Conservation (phyloP, 192 early-diverging fungal species). For the Thoreauomyces humboldtii region DNA sequence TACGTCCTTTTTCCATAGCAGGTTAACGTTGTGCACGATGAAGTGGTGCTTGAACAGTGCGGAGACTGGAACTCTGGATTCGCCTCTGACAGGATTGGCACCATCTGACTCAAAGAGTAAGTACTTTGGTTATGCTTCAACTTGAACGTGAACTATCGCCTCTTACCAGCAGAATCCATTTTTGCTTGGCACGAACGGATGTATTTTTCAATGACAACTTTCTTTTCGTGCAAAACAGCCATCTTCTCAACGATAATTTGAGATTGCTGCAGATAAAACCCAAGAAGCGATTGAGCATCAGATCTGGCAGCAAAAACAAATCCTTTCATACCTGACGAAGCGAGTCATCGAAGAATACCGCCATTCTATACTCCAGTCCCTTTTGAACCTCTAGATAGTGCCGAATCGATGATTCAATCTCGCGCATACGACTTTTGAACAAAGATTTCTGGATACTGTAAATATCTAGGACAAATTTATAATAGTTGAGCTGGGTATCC, state of each 20-base stretch:
- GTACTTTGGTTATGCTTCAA: neutral
- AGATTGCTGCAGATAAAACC: constrained; percentile 40
- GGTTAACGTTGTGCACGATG: constrained; percentile 78
- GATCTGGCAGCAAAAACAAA: too few relatives aligned
- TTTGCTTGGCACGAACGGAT: constrained; percentile 32
- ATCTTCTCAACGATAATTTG: constrained; percentile 56
- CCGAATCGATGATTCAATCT: constrained; percentile 55
- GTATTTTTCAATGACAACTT: constrained; percentile 48
- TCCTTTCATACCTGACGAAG: constrained; percentile 1
- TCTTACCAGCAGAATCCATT: constrained; percentile 7
- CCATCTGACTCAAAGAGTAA: neutral
- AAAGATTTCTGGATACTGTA: constrained; percentile 55
- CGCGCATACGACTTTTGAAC: constrained; percentile 50
- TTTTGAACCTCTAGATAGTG: constrained; percentile 52
- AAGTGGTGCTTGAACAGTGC: constrained; percentile 66
- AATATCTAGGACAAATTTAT: constrained; percentile 51
- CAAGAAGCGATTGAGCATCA: too few relatives aligned
- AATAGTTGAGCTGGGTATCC: neutral
- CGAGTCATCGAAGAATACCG: constrained; percentile 44
- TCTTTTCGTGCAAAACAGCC: constrained; percentile 59
- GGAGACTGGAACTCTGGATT: constrained; percentile 3
- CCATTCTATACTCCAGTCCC: constrained; percentile 46
- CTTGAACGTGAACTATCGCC: neutral
- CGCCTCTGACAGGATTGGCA: neutral
- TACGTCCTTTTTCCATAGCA: constrained; percentile 83